Base-by-base conservation (phyloP, 2,329 filamentous ascomycete genomes). In the Ceratocystis destructans region DNA sequence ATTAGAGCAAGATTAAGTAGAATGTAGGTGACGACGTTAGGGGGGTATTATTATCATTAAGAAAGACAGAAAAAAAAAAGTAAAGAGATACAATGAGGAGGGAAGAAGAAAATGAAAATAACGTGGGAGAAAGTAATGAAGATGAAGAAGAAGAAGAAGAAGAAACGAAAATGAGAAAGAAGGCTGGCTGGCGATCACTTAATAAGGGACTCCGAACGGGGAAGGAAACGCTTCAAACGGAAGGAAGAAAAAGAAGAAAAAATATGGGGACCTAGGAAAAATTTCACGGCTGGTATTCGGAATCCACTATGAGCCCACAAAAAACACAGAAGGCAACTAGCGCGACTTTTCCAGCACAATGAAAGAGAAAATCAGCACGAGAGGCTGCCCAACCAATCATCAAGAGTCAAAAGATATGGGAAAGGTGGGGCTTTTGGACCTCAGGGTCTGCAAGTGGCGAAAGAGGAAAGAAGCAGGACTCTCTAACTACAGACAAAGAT, bases 61-160 rank as follows among this genome's bases (percentile, higher is more conserved):
- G 50, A 46, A 64, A 53, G 22, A 57, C 25, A 17, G 17, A 57
- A 57, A 57, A 61, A 50, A 59, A 63, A 48, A 50, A 55, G 17
- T 12, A 17, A 25, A 25, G n/a, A 28, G 25, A 10, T 6, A 17
- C 5, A 48, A 48, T 2, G 6, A 17, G 28, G 15, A n/a, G n/a
- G 33, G 5, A 17, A 25, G 33, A 46, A 7, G n/a, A 65, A n/a
- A 5, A 61, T 20, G 8, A 64, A 63, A 66, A 57, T 37, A 12
- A 63, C 15, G 12, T 4, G 59, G n/a, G 41, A 37, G 12, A 31
- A n/a, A 62, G 48, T 12, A 8, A 31, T 1, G 31, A 59, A 37
- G 28, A n/a, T 1, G 8, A 59, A 37, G 25, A 59, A 20, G n/a
- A 22, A 59, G 33, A 57, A 28, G 25, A 31, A 57, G 22, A 57